Evolutionary conservation across 768 basidiomycete genomes (phyloP), one percentile per base, ranked within the genome.

Genomic region (Lactarius tabidus): DNA sequence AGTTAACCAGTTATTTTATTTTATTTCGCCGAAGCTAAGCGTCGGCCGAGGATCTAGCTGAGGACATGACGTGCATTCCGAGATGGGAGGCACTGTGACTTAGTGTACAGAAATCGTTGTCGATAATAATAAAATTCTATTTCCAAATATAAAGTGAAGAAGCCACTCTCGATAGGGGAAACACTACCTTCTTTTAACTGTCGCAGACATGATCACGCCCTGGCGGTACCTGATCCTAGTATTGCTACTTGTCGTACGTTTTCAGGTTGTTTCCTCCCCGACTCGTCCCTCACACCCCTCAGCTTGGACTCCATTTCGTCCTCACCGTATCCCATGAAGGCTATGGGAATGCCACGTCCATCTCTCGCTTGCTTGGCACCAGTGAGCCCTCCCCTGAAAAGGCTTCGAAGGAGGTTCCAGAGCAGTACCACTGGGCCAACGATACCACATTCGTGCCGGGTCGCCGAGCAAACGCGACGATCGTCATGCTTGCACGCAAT

Each of bases 221-320:
- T 79, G 83, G 77, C 82, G 86, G 70, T 84, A 85, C 64, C 74
- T 89, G 57, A 62, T 82, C 36, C 74, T 86, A 64, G 75, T 76
- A 64, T 68, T 77, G 64, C 60, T 29, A 67, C 71, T 74, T 69
- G 68, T 77, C 57, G 77, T 77, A 59, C 57, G 76, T 65, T 70
- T n/a, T 39, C 20, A 15, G 3, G 2, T 12, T 0, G 23, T n/a
- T 53, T 29, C 8, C 23, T 53, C 55, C 26, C 29, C 31, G 3
- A 26, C 14, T 18, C 14, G 51, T 33, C 17, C 35, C 33, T 54
- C 18, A 15, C 53, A 28, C 26, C 38, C 66, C 48, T 12, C 69
- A 88, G 86, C 76, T 86, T 64, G 76, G 78, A 67, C 72, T 87
- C 14, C 85, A 88, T 70, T 84, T 81, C 72, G 75, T 85, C 67